phyloP scores from a whole-genome alignment of 768 basidiomycete species.

The Naganishia antarctica region DNA sequence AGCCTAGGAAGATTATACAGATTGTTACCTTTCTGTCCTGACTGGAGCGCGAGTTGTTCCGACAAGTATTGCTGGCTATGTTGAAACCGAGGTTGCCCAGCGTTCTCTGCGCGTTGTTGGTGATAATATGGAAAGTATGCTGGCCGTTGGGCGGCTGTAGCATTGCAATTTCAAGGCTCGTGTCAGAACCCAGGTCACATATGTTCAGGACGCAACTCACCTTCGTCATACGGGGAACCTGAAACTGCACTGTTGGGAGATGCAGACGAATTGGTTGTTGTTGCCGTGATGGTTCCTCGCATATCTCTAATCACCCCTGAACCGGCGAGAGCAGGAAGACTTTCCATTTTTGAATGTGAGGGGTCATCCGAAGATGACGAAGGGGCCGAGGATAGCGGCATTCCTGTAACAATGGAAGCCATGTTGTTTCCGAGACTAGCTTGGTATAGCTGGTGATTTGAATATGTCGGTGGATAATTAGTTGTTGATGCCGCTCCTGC shows the following conservation, averaged over 20 bases:
- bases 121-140: neutral
- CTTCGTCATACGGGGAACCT: slow-evolving; percentile 5
- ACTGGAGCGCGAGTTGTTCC: neutral
- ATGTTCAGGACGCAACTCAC: neutral
- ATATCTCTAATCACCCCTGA: neutral
- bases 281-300: neutral
- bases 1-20: slow-evolving; percentile 4
- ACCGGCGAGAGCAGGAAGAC: no score
- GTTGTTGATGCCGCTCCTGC: neutral
- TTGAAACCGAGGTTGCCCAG: neutral
- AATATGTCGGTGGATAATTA: neutral
- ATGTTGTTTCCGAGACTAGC: neutral
- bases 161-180: no score
- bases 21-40: neutral
- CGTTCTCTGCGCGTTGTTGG: slow-evolving; percentile 1
- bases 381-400: neutral
- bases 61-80: neutral
- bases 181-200: neutral
- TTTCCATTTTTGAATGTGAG: no score
- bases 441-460: neutral
- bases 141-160: neutral
- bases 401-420: neutral
- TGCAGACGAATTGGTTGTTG: neutral
- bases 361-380: neutral
- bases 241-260: slow-evolving; percentile 8